Conservation (phyloP, 1,139 yeast genomes). For the Yamadazyma oceani region DNA sequence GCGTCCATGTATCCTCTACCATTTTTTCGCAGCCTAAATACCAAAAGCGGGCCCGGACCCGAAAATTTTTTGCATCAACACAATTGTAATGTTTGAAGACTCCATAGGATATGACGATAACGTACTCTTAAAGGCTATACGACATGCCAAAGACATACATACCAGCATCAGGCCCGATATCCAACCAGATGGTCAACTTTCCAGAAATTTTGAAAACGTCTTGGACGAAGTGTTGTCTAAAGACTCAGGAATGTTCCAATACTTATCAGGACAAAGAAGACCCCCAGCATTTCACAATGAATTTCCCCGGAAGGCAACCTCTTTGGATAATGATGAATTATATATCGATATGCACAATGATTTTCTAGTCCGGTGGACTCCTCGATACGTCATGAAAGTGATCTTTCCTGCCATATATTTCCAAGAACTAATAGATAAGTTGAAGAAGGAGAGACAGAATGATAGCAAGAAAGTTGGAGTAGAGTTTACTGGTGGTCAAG, state of each 20-base stretch:
- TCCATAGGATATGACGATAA: constrained; percentile 15
- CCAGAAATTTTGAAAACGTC: constrained; percentile 3
- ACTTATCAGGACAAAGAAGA: constrained; percentile 18
- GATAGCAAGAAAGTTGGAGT: constrained; percentile 15
- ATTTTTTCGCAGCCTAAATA: constrained; percentile 6
- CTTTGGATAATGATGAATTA: constrained; percentile 36
- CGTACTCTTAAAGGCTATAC: constrained; percentile 10
- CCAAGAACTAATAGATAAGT: constrained; percentile 20
- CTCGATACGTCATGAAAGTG: constrained; percentile 22
- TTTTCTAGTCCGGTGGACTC: constrained; percentile 33
- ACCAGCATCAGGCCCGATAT: constrained; percentile 5
- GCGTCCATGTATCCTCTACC: too few species aligned
- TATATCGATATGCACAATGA: constrained; percentile 29
- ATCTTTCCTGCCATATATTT: constrained; percentile 28
- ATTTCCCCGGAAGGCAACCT: constrained; percentile 36
- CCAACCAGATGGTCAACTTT: background rate
- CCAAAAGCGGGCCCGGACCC: constrained; percentile 9
- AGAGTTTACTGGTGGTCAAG: constrained; percentile 28
- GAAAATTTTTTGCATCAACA: constrained; percentile 1
- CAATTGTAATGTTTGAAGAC: constrained; percentile 17
- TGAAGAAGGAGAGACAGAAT: constrained; percentile 12
- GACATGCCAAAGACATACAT: constrained; percentile 2
- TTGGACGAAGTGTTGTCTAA: constrained; percentile 18
- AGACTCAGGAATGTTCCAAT: constrained; percentile 23
- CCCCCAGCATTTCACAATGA: constrained; percentile 31